Conservation (phyloP, 768 basidiomycete species). For the Trametes cubensis region DNA sequence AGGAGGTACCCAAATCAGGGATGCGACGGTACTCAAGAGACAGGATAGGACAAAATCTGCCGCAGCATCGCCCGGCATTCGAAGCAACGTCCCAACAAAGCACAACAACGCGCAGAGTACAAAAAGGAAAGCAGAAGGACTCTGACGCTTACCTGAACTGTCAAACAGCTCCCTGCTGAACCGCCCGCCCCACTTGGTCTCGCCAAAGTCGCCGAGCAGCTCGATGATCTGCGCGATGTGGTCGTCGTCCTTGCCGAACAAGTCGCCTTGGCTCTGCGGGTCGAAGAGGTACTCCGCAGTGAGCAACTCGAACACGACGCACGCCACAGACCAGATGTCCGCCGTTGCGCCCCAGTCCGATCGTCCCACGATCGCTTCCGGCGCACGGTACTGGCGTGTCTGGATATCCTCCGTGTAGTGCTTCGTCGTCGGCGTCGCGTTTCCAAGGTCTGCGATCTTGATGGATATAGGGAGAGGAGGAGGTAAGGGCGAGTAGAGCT, state of each 20-base stretch:
- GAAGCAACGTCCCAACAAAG: conserved; percentile 3
- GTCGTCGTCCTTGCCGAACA: conserved; percentile 92
- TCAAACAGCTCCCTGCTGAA: conserved; percentile 88
- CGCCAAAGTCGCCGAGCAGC: conserved; percentile 78
- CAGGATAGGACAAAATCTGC: background rate
- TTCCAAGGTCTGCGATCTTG: conserved; percentile 94
- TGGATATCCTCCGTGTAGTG: conserved; percentile 96
- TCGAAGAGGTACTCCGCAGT: conserved; percentile 94
- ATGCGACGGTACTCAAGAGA: background rate
- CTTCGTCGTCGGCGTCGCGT: conserved; percentile 87
- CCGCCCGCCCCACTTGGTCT: conserved; percentile 81
- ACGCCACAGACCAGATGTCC: conserved; percentile 92
- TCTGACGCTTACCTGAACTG: conserved; percentile 53
- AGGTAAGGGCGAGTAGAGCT: conserved; percentile 1
- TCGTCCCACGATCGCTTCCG: conserved; percentile 90
- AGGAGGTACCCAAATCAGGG: conserved; percentile 9
- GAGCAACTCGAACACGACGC: conserved; percentile 87
- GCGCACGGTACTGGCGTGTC: conserved; percentile 92
- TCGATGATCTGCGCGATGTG: conserved; percentile 96
- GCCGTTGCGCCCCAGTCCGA: conserved; percentile 84
- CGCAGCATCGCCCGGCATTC: conserved; percentile 1
- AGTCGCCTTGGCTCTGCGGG: conserved; percentile 76
- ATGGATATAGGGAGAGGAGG: conserved; percentile 62
- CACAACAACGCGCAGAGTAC: background rate
- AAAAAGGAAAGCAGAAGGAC: background rate